These are phyloP conservation scores for Colletotrichum sp. DNA, from an alignment of 2,329 filamentous ascomycete species.

Conservation along the genomic window DNA sequence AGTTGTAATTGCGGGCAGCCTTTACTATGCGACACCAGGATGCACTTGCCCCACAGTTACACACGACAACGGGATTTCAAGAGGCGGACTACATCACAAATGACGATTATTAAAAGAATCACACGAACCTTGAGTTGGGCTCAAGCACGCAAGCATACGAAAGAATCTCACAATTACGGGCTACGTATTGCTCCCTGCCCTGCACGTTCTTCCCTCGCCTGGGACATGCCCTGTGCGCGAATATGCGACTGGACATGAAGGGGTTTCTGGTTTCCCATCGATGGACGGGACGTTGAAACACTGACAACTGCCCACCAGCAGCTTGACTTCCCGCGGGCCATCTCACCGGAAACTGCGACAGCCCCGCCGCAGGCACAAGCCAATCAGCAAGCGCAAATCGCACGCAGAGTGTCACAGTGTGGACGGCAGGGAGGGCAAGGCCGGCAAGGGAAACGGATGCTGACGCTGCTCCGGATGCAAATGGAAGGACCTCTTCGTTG, in stretches of 20 bases:
- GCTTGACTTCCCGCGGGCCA: neutral
- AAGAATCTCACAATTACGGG: neutral
- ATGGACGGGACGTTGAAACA: neutral
- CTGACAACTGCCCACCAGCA: neutral
- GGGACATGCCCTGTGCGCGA: neutral
- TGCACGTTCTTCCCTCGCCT: neutral
- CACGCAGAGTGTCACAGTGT: neutral
- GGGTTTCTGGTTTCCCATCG: neutral
- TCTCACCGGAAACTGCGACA: neutral
- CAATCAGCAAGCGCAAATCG: neutral
- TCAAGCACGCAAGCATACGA: neutral
- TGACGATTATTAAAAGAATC: neutral
- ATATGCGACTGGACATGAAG: neutral
- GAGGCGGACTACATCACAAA: neutral
- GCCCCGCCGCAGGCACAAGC: neutral
- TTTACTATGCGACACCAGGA: neutral
- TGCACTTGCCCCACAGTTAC: neutral
- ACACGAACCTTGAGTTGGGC: neutral
- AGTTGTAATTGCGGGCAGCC: conserved; percentile 33
- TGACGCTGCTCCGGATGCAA: neutral
- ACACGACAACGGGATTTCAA: neutral
- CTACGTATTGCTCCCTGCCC: neutral
- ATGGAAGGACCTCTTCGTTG: neutral
- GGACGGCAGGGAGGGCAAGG: neutral
- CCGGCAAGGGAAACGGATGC: neutral